Evolutionary conservation across 768 basidiomycete species (phyloP).

Genomic region (Tephrocybe sp.): DNA sequence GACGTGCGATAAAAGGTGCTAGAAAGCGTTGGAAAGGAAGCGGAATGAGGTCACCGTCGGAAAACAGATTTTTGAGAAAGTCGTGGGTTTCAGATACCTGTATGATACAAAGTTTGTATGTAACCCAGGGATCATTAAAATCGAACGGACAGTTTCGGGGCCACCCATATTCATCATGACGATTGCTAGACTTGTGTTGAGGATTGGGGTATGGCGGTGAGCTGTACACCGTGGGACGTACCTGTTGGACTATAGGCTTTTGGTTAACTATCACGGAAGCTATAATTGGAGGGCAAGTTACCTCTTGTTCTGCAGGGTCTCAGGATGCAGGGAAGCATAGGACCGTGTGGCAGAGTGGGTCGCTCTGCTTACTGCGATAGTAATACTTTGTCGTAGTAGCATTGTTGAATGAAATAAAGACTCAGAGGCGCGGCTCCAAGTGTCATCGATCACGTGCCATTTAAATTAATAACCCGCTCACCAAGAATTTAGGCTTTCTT

Average conservation of each 20-base stretch:
- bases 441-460: not conserved
- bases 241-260: slow-evolving; percentile 56
- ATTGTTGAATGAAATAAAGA: too few relatives aligned
- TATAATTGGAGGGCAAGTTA: slow-evolving; percentile 21
- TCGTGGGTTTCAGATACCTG: slow-evolving; percentile 91
- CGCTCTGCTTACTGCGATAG: slow-evolving; percentile 1
- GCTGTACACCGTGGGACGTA: slow-evolving; percentile 22
- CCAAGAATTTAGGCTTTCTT: not conserved
- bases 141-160: slow-evolving; percentile 78
- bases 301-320: slow-evolving; percentile 44
- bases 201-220: slow-evolving; percentile 8
- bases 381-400: too few relatives aligned
- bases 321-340: slow-evolving; percentile 44
- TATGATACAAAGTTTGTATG: slow-evolving; percentile 11
- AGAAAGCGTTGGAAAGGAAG: slow-evolving; percentile 87
- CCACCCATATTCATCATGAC: slow-evolving; percentile 99
- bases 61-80: slow-evolving; percentile 91
- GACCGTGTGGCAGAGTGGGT: slow-evolving; percentile 35
- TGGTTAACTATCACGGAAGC: slow-evolving; percentile 15
- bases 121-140: not conserved
- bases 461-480: slow-evolving; percentile 1
- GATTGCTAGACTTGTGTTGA: slow-evolving; percentile 50
- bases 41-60: slow-evolving; percentile 92
- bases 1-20: slow-evolving; percentile 85
- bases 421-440: not conserved